Evolutionary conservation across 2,329 filamentous ascomycete genomes (phyloP).

Genomic region (Teratosphaeria destructans): DNA sequence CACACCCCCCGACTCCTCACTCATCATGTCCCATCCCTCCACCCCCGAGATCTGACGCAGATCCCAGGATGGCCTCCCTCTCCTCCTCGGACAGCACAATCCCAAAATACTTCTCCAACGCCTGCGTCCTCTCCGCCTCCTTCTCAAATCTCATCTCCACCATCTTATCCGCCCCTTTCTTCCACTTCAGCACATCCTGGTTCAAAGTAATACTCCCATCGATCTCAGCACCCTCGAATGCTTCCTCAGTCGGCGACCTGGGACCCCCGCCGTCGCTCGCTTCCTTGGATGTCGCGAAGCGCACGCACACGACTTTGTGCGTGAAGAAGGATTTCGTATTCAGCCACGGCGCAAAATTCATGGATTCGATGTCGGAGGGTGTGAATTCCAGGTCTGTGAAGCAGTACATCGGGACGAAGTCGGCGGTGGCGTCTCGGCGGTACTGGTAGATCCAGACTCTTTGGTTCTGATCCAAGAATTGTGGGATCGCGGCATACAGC

Average conservation of each 20-base stretch:
- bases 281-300: slow-evolving; percentile 14
- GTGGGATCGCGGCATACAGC: slow-evolving; percentile 7
- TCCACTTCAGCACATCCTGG: slow-evolving; percentile 20
- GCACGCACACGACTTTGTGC: slow-evolving; percentile 13
- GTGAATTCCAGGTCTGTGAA: slow-evolving; percentile 58
- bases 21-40: background rate
- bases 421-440: slow-evolving; percentile 22
- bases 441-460: slow-evolving; percentile 34
- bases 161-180: slow-evolving; percentile 23
- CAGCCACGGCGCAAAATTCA: slow-evolving; percentile 48
- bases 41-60: slow-evolving; percentile 6
- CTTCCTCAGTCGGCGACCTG: slow-evolving; percentile 6
- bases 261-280: slow-evolving; percentile 4
- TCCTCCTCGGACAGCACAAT: slow-evolving; percentile 33
- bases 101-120: slow-evolving; percentile 36
- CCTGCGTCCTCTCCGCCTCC: slow-evolving; percentile 34
- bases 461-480: slow-evolving; percentile 17
- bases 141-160: slow-evolving; percentile 30
- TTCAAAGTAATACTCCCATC: slow-evolving; percentile 16
- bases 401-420: slow-evolving; percentile 52
- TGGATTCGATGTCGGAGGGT: slow-evolving; percentile 47
- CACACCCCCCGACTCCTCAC: background rate
- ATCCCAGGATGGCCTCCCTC: slow-evolving; percentile 27
- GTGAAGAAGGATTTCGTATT: slow-evolving; percentile 44
- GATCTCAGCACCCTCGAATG: slow-evolving; percentile 11